phyloP scores from a whole-genome alignment of 768 basidiomycete genomes.

The Phanerochaete sordida region DNA sequence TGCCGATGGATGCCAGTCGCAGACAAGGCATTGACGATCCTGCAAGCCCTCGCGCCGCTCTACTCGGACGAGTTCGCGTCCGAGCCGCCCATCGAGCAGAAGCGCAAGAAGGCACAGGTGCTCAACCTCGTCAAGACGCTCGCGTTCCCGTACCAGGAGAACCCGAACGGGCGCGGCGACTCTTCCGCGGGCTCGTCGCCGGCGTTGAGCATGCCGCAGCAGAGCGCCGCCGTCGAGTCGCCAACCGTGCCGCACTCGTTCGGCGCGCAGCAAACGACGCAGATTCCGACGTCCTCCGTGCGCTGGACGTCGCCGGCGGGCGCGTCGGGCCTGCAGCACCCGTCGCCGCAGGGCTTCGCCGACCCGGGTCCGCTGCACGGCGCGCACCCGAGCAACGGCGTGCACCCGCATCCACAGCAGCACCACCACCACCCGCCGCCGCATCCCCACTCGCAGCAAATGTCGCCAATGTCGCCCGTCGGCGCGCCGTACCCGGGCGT shows the following conservation, averaged over 20 bases:
- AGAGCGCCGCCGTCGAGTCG: neutral
- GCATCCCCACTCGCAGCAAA: neutral
- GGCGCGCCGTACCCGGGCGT: neutral
- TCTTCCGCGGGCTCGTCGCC: slow-evolving; percentile 13
- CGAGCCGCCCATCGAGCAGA: slow-evolving; percentile 45
- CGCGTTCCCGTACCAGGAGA: slow-evolving; percentile 79
- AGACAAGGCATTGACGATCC: slow-evolving; percentile 71
- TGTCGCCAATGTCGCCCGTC: slow-evolving; percentile 2
- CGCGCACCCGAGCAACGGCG: neutral
- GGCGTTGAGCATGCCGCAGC: neutral
- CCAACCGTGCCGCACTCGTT: neutral
- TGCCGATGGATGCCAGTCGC: slow-evolving; percentile 63
- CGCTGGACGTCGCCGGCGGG: slow-evolving; percentile 14
- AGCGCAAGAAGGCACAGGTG: slow-evolving; percentile 58
- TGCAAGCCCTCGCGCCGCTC: slow-evolving; percentile 69
- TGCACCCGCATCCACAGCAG: neutral
- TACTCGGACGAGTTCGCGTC: slow-evolving; percentile 61
- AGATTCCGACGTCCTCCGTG: slow-evolving; percentile 21
- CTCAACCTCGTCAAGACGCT: slow-evolving; percentile 68
- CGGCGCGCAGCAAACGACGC: slow-evolving; percentile 12
- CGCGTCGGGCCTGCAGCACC: neutral
- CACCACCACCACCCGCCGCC: neutral
- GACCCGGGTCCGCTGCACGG: slow-evolving; percentile 5
- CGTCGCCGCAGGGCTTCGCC: slow-evolving; percentile 3
- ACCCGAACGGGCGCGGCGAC: slow-evolving; percentile 35